Percentiles rank a stretch among this genome's conserved stretches.
phyloP scores from a whole-genome alignment of 495 filamentous ascomycete genomes.

The Hypomontagnella submonticulosa region DNA sequence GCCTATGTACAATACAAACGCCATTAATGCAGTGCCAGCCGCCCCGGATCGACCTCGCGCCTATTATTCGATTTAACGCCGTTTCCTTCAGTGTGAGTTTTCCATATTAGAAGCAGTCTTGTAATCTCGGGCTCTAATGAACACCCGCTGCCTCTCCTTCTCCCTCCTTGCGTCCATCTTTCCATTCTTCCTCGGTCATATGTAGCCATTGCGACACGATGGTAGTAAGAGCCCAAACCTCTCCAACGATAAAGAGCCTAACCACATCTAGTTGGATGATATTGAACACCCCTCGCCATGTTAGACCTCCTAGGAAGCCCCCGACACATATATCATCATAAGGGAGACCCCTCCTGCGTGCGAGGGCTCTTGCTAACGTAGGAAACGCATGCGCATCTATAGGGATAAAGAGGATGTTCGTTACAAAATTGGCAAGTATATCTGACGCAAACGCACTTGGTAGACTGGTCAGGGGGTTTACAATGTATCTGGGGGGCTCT shows the following conservation, averaged over 20 bases:
- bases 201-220: constrained; percentile 44
- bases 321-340: constrained; percentile 33
- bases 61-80: neutral
- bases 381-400: constrained; percentile 46
- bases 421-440: constrained; percentile 47
- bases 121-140: neutral
- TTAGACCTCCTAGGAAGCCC: constrained; percentile 35
- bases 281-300: constrained; percentile 46
- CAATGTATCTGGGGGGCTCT: constrained; percentile 49
- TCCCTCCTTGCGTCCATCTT: constrained; percentile 39
- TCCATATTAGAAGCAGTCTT: neutral
- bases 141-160: constrained; percentile 1
- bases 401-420: constrained; percentile 49
- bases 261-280: constrained; percentile 49
- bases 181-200: constrained; percentile 54
- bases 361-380: constrained; percentile 45
- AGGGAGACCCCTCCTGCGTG: constrained; percentile 40
- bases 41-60: constrained; percentile 6
- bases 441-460: constrained; percentile 52
- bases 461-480: constrained; percentile 51
- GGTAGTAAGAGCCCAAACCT: constrained; percentile 49
- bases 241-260: constrained; percentile 46
- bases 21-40: neutral
- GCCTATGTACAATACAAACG: constrained; percentile 15
- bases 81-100: neutral